Base-by-base conservation (phyloP, 2,329 filamentous ascomycete genomes). In the Diaporthe sp. region DNA sequence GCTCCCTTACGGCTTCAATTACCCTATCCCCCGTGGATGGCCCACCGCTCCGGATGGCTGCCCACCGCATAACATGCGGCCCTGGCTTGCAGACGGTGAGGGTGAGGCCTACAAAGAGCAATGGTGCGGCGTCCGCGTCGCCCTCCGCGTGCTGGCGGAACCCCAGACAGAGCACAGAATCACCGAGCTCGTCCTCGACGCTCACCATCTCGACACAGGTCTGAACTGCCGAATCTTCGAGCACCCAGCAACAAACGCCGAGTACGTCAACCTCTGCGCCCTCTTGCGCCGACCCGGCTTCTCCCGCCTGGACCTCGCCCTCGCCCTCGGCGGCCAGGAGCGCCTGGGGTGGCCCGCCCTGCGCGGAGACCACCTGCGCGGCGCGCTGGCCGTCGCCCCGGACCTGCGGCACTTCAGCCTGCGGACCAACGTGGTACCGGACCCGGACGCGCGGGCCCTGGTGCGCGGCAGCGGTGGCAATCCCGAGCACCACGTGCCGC, bases 1-100 rank as follows among this genome's bases (percentile, higher is more conserved):
- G 3, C 82, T 87, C 17, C 84, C 85, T 0, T 62, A 75, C 2
- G 83, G 83, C 5, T 85, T 87, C 51, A 83, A 83, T 34, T 86
- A 87, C 74, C 83, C 83, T 1, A 78, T 84, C 13, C 82, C 84
- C 2, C 80, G 80, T 22, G 81, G 82, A 17, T 84, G 83, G 84
- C 80, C 79, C 3, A 58, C 51, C 12, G 4, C 68, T 4, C 25
- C 17, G 10, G 37, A n/a, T 2, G 31, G 37, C 12, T 31, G 17
- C 2, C n/a, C 22, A 2, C 37, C 67, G 12, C 39, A 31, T 25
- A n/a, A 13, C 3, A 57, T 57, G 39, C 37, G 0, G 5, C 25
- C 51, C 15, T 58, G 51, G 51, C 42, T 42, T 3, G 42, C 4
- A 1, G 25, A 46, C 15, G 39, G 42, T 25, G 42, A 44, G 13